A percentile compares a stretch with the other conserved stretches of the same genome.
Evolutionary conservation across 345 rosid species (phyloP).

Genomic region (Eucalyptus polyanthemos): DNA sequence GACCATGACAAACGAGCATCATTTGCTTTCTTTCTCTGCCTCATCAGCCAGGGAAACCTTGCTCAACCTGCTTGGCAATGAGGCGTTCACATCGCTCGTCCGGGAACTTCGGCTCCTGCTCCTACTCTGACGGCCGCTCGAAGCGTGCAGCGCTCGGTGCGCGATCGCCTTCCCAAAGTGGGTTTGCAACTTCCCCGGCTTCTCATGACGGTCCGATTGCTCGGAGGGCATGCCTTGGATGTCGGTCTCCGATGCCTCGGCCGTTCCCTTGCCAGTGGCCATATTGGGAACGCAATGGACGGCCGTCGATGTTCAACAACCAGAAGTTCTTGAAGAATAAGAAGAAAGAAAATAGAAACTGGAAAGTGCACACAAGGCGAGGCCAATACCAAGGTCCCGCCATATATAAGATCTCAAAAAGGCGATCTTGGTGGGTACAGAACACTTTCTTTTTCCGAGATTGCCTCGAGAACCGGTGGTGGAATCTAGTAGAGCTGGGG

Average conservation of each 20-base stretch:
- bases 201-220: background rate
- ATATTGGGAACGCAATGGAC: background rate
- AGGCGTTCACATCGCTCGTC: background rate
- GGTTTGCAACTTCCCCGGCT: background rate
- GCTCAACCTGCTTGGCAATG: slow-evolving; percentile 22
- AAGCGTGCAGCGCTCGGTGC: background rate
- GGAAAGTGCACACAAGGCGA: background rate
- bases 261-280: background rate
- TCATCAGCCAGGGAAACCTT: slow-evolving; percentile 4
- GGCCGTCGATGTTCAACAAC: background rate
- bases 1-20: background rate
- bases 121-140: background rate
- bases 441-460: background rate
- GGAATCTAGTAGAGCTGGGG: background rate
- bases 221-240: background rate
- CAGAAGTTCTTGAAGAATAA: background rate
- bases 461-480: background rate
- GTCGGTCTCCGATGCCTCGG: background rate
- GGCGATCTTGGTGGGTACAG: background rate
- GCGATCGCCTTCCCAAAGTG: background rate
- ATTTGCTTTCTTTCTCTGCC: background rate
- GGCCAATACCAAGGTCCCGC: background rate
- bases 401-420: background rate
- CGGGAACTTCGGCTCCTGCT: background rate
- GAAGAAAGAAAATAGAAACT: background rate